Base-by-base conservation (phyloP, 768 basidiomycete species). In the Hebeloma cylindrosporum region DNA sequence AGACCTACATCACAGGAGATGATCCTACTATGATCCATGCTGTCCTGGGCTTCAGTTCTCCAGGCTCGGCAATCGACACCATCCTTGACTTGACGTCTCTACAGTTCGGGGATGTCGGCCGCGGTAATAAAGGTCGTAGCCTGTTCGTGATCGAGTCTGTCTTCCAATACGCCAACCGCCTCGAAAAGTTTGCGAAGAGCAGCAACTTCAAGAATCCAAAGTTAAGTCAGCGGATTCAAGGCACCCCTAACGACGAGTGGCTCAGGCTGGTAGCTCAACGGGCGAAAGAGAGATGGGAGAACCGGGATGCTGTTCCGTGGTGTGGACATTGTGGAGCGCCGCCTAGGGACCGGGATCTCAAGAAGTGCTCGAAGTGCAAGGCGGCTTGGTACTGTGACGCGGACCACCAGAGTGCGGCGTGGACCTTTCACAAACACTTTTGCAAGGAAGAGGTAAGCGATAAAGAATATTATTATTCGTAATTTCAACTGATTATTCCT, bases 271-370 rank as follows among this genome's bases (percentile, higher is more conserved):
- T 60, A n/a, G 54, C 59, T 5, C 23, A 45, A 22, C 38, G 43
- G 27, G 54, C 45, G 1, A 56, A 58, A 26, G 35, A 45, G 14
- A 37, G 59, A 21, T 60, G 57, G 59, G 54, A 56, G 13, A 51
- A 55, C 7, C 47, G 55, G 23, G 18, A 41, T 6, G 48, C 39
- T 3, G 50, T 43, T 3, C 52, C 45, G 7, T 60, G 54, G 52
- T 60, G 59, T 35, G 57, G 54, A 8, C 52, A 60, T 27, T 60
- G 59, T 25, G 59, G 59, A 14, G 54, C 54, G 5, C 56, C 59
- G 18, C 47, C 55, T 1, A 18, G 27, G 42, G 34, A 40, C 14
- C 33, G 10, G 9, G 47, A 43, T 2, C 47, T 60, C 33, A 39
- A 48, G 29, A 47, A 44, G 18, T 60, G 59, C 30, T 28, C 49